Base-by-base conservation (phyloP, 2,329 filamentous ascomycete species). In the Teratosphaeria pseudoeucalypti region DNA sequence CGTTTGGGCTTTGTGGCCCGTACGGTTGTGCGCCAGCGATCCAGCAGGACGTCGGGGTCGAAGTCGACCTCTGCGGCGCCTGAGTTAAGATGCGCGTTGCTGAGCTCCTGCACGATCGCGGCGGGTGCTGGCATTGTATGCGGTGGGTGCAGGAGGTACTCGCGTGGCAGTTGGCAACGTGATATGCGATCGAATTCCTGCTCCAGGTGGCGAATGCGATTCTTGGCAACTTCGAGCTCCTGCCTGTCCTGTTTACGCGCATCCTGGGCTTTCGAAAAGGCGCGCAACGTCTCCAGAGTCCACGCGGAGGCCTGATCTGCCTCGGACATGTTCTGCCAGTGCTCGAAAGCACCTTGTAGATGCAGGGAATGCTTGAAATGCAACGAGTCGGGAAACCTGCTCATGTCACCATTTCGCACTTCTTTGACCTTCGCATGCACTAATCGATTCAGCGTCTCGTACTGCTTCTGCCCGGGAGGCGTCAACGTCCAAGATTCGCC, bases 401-500 rank as follows among this genome's bases (percentile, higher is more conserved):
- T 32, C 4, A 32, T 37, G 23, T 54, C n/a, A 53, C 52, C 29
- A 58, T 57, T 29, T 65, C 68, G 68, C 70, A 73, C 34, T 65
- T 68, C 64, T 68, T 71, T 27, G 65, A 67, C 70, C 68, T 67
- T 67, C 57, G 66, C 61, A 47, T 67, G 64, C 43, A 71, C 52
- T 16, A 67, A 58, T 11, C 67, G 64, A 56, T 61, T 65, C 16
- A 96, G 77, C 1, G 89, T 87, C 16, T 88, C 85, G 56, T 85
- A 85, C 72, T 96, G 89, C 64, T 85, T 83, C 62, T 85, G 79
- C 0, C 84, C 85, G 0, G 92, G 92, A 1, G 89, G 86, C 26
- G 84, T 78, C 34, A 95, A 82, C 0, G 90, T 90, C 85, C 92
- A 96, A 0, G 90, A 94, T 2, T 86, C 84, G 23, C 84, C 79